Evolutionary conservation across 345 rosid genomes (phyloP).

Genomic region (Brassica napus): DNA sequence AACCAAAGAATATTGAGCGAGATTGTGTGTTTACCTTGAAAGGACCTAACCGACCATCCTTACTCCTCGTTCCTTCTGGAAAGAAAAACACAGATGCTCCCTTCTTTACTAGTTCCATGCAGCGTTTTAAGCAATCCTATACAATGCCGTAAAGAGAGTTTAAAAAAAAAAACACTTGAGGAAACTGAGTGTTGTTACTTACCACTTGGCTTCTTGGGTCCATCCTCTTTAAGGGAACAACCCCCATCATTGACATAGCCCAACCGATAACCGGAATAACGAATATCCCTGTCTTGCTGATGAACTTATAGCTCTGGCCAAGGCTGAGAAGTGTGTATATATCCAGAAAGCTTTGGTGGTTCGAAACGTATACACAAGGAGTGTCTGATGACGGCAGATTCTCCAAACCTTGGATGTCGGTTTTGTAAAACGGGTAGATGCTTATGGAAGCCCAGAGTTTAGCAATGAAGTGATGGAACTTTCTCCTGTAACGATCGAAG

Average conservation of each 20-base stretch:
- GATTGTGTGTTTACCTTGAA: constrained; percentile 66
- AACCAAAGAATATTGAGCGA: background rate
- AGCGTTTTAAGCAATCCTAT: constrained; percentile 91
- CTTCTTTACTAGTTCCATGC: constrained; percentile 74
- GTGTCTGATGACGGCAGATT: constrained; percentile 73
- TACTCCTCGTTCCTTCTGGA: constrained; percentile 95
- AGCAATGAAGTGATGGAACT: constrained; percentile 68
- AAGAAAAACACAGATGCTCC: constrained; percentile 87
- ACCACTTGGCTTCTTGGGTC: constrained; percentile 93
- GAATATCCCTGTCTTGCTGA: constrained; percentile 84
- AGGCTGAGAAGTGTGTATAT: constrained; percentile 81
- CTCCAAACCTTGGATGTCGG: constrained; percentile 69
- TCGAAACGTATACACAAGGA: constrained; percentile 86
- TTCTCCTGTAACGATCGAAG: constrained; percentile 68
- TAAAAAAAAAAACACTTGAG: background rate
- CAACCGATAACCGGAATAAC: constrained; percentile 81
- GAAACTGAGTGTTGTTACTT: constrained; percentile 21
- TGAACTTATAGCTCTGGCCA: constrained; percentile 83
- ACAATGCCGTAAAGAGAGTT: constrained; percentile 4
- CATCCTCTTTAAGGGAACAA: constrained; percentile 85
- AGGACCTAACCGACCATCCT: constrained; percentile 73
- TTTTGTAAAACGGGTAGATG: constrained; percentile 58
- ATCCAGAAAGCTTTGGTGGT: constrained; percentile 95
- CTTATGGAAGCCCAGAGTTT: constrained; percentile 70
- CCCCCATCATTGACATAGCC: constrained; percentile 91